These are phyloP conservation scores for Saprolegnia diclina DNA, from an alignment of 352 stramenopile species.

Conservation along the genomic window DNA sequence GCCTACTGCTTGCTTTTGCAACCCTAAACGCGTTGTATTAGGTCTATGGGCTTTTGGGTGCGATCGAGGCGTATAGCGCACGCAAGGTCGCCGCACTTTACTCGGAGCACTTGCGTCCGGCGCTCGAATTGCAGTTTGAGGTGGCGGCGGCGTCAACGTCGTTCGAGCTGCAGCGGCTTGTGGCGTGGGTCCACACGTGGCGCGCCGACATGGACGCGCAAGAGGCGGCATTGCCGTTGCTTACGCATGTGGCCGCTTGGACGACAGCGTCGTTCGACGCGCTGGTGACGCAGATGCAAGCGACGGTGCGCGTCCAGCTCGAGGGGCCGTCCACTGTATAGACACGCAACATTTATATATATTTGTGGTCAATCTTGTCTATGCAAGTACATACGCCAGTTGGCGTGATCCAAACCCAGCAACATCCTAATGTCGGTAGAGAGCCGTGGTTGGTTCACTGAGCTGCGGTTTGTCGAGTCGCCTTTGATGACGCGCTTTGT, in stretches of 20 bases:
- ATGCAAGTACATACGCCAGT: too few relatives aligned
- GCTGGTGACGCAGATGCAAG: not conserved
- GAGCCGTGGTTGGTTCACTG: too few relatives aligned
- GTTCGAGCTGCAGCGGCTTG: not conserved
- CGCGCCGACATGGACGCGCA: not conserved
- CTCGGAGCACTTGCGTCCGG: not conserved
- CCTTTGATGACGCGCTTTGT: too few relatives aligned
- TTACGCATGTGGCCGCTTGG: not conserved
- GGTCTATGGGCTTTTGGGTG: not conserved
- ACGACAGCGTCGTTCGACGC: not conserved
- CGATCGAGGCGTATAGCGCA: not conserved
- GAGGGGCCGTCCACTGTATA: too few relatives aligned
- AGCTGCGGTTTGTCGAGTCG: too few relatives aligned
- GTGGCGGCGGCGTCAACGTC: not conserved
- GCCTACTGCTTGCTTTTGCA: not conserved
- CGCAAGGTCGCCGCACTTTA: not conserved
- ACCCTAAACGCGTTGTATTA: not conserved
- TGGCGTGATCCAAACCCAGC: too few relatives aligned
- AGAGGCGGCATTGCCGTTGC: not conserved
- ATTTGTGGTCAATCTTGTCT: too few relatives aligned
- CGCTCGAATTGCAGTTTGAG: slow-evolving; percentile 4
- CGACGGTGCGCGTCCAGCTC: not conserved
- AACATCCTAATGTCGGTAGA: too few relatives aligned
- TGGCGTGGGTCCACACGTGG: not conserved
- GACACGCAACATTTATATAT: too few relatives aligned